Evolutionary conservation across 192 early-diverging fungal genomes (phyloP).

Genomic region (Podila epigama): DNA sequence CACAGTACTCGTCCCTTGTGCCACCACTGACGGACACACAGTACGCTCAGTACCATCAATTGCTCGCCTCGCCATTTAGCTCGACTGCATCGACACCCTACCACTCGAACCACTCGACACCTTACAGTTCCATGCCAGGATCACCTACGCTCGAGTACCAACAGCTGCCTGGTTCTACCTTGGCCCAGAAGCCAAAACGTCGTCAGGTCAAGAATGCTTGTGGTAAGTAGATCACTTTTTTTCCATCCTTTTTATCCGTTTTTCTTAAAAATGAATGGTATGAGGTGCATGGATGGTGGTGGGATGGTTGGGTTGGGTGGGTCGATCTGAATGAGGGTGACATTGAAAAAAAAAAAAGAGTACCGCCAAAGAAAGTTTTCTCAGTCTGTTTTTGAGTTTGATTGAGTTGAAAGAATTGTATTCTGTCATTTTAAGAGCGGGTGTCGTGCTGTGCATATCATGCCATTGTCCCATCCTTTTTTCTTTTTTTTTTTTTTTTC

Average conservation of each 20-base stretch:
- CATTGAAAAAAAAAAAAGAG: background rate
- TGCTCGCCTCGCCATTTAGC: slow-evolving; percentile 39
- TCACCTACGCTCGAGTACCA: slow-evolving; percentile 38
- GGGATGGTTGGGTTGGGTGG: background rate
- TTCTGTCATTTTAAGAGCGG: background rate
- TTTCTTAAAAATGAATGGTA: background rate
- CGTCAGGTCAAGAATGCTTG: slow-evolving; percentile 93
- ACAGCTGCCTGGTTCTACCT: slow-evolving; percentile 9
- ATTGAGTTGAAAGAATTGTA: background rate
- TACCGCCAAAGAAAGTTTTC: background rate
- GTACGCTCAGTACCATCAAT: slow-evolving; percentile 43
- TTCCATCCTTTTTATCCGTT: background rate
- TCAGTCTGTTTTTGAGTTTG: background rate
- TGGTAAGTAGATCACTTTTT: no score
- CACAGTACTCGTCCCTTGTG: slow-evolving; percentile 26
- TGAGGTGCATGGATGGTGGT: no score
- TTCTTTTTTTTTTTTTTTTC: background rate
- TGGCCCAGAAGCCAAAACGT: slow-evolving; percentile 59
- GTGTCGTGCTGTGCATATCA: background rate
- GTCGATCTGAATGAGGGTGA: background rate
- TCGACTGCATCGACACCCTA: slow-evolving; percentile 38
- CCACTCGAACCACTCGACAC: slow-evolving; percentile 48
- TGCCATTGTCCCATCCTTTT: background rate
- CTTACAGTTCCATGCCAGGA: slow-evolving; percentile 46
- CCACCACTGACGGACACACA: slow-evolving; percentile 33